These are phyloP conservation scores for Chlorella sorokiniana DNA, from an alignment of 139 green algal genomes.

Conservation along the genomic window DNA sequence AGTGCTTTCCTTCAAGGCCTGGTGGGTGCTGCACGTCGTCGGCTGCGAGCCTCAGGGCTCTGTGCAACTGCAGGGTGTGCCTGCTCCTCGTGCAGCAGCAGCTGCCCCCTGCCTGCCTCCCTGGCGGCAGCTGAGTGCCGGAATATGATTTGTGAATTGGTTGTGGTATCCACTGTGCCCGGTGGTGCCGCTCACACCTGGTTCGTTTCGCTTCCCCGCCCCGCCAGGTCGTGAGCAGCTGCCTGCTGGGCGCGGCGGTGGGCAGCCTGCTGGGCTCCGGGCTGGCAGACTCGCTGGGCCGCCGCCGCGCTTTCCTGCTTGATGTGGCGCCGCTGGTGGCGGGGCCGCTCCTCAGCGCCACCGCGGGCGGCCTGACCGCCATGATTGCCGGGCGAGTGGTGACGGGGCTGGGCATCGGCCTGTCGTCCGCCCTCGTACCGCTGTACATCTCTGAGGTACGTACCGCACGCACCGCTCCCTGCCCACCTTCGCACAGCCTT, in stretches of 20 bases:
- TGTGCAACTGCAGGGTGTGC: background rate
- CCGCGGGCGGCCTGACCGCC: slow-evolving; percentile 53
- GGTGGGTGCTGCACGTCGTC: slow-evolving; percentile 40
- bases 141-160: too few species aligned
- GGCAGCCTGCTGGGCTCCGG: slow-evolving; percentile 70
- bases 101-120: background rate
- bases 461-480: too few species aligned
- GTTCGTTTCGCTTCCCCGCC: background rate
- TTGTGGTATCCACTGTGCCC: too few species aligned
- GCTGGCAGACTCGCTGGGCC: slow-evolving; percentile 79
- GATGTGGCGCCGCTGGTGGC: slow-evolving; percentile 70
- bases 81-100: background rate
- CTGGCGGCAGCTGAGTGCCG: too few species aligned
- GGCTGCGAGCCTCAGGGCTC: background rate
- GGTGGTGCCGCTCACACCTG: too few species aligned
- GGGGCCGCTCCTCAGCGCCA: slow-evolving; percentile 73
- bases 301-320: slow-evolving; percentile 69
- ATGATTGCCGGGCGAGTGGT: slow-evolving; percentile 85
- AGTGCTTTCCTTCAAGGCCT: slow-evolving; percentile 73
- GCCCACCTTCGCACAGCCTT: too few species aligned
- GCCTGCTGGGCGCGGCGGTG: slow-evolving; percentile 77
- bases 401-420: slow-evolving; percentile 88
- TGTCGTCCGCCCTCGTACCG: slow-evolving; percentile 90
- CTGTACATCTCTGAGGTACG: slow-evolving; percentile 92
- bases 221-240: slow-evolving; percentile 81